A percentile compares a stretch with the other conserved stretches of the same genome.
Conservation (phyloP, 768 basidiomycete species). For the Pleurotus platypus region DNA sequence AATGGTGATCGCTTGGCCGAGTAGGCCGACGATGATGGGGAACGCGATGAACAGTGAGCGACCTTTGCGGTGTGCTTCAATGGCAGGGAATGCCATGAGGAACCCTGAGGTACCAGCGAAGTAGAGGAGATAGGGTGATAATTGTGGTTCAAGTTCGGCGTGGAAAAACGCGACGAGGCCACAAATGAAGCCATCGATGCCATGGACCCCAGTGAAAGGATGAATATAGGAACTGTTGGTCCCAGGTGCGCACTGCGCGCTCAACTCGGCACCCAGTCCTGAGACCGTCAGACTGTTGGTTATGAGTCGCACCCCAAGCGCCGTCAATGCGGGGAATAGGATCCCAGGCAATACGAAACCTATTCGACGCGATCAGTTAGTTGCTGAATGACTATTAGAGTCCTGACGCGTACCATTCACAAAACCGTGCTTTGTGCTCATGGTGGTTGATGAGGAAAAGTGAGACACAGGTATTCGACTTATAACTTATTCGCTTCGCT, state of each 20-base stretch:
- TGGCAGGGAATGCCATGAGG: constrained; percentile 35
- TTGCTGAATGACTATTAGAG: neutral
- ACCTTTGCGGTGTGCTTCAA: constrained; percentile 41
- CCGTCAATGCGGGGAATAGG: constrained; percentile 35
- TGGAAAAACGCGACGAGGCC: constrained; percentile 47
- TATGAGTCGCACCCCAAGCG: constrained; percentile 29
- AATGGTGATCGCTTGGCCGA: constrained; percentile 38
- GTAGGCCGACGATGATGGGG: constrained; percentile 37
- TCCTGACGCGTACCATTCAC: neutral
- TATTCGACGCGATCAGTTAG: neutral
- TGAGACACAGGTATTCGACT: too few species aligned
- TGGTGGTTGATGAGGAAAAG: neutral
- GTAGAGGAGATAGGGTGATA: constrained; percentile 32
- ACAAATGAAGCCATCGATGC: constrained; percentile 38
- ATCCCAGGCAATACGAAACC: constrained; percentile 26
- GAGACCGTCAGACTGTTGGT: constrained; percentile 28
- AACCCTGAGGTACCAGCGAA: constrained; percentile 29
- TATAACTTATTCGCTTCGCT: too few species aligned
- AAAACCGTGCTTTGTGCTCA: neutral
- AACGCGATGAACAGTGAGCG: constrained; percentile 31
- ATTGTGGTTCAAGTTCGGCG: constrained; percentile 26
- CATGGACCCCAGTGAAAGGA: constrained; percentile 32
- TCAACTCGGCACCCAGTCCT: constrained; percentile 23
- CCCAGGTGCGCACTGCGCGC: constrained; percentile 27
- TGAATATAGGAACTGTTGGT: constrained; percentile 28